Evolutionary conservation across 257 asterid genomes (phyloP), one percentile per base, ranked within the genome.

Genomic region (Nicotiana attenuata): DNA sequence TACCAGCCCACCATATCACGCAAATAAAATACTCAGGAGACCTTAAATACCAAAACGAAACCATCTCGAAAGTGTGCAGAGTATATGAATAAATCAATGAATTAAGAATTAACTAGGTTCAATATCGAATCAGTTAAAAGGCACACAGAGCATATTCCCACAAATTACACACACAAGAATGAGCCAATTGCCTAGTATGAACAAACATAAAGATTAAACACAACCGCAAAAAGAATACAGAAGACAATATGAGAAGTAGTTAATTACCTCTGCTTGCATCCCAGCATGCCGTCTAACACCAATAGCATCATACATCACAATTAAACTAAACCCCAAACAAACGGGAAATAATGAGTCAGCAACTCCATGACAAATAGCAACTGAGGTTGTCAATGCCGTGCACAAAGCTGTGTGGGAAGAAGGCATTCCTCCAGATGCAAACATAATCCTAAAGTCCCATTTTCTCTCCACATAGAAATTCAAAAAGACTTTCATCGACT

Each of bases 261-360:
- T 7, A 28, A 66, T 55, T 85, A 91, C 98, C 98, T 95, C 87
- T 59, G 98, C 99, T 83, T 94, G 98, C 93, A 94, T 91, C 45
- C 98, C 98, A 4, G 98, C 98, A 80, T 94, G 98, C 47, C 97
- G 90, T 68, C 98, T 86, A 3, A 95, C 97, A 35, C 98, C 98
- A 28, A 91, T 92, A 53, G 99, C 98, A 87, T 95, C 98, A 73
- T 92, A 92, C 98, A 95, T 93, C n/a, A 95, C 97, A 85, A 92
- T 92, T 92, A 93, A 89, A 86, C 91, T 92, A 66, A 93, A 93
- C 20, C 99, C 92, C 91, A 93, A 89, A 83, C 97, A 92, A 85
- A 93, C 98, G 0, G 97, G 98, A 87, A 95, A 95, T 87, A 93
- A 76, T 7, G 98, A 93, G 80, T 93, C 99, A 0, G 97, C 97